Evolutionary conservation across 768 basidiomycete genomes (phyloP).

Genomic region (Agrocybe pediades): DNA sequence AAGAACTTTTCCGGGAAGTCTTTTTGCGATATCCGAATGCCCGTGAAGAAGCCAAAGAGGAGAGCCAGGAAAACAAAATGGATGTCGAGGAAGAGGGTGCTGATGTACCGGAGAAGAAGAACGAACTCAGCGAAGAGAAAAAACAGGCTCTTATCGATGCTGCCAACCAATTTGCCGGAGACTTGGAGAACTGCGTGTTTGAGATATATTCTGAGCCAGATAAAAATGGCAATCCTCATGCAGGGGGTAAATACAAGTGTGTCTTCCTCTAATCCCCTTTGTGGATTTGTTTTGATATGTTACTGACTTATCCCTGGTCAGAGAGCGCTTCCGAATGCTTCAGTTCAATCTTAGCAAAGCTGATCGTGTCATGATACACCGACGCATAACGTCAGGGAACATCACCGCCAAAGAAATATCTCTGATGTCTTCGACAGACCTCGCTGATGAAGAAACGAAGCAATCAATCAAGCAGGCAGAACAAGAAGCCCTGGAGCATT

Average conservation of each 20-base stretch:
- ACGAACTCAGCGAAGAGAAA: constrained; percentile 63
- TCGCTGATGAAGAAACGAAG: constrained; percentile 86
- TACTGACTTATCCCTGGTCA: constrained; percentile 28
- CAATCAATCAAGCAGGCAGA: constrained; percentile 82
- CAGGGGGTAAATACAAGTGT: constrained; percentile 82
- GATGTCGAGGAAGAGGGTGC: constrained; percentile 1
- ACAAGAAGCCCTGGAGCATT: constrained; percentile 81
- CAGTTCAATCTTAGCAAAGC: constrained; percentile 85
- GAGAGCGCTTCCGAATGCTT: constrained; percentile 90
- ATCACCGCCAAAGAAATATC: constrained; percentile 76
- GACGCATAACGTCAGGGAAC: constrained; percentile 67
- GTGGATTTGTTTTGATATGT: neutral
- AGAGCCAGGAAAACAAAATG: constrained; percentile 14
- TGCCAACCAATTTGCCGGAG: constrained; percentile 65
- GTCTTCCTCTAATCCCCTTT: constrained; percentile 15
- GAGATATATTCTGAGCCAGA: constrained; percentile 79
- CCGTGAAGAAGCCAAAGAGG: constrained; percentile 27
- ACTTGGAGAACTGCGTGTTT: constrained; percentile 77
- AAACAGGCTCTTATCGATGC: constrained; percentile 53
- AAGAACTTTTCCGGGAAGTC: constrained; percentile 69
- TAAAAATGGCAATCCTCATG: constrained; percentile 61
- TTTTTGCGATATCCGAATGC: constrained; percentile 72
- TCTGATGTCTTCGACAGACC: constrained; percentile 84
- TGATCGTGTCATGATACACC: constrained; percentile 80
- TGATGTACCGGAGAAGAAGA: constrained; percentile 43